Evolutionary conservation across 208 protist species (phyloP), one percentile per base, ranked within the genome.

Genomic region (Leishmania arabica): DNA sequence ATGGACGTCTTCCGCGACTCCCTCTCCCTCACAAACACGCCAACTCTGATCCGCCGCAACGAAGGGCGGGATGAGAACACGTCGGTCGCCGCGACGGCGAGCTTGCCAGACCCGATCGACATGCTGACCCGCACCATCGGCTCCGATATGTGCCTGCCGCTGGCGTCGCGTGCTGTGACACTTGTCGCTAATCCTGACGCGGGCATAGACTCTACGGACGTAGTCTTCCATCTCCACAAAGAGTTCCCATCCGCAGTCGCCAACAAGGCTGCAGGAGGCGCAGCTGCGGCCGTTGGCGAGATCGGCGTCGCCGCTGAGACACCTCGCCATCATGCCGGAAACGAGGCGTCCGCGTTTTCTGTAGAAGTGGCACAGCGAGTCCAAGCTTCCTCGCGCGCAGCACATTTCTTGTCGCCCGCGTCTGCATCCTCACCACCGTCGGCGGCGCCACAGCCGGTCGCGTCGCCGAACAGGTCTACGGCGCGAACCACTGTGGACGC

Each of bases 1-100:
- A 84, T 84, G 68, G 76, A 84, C 71, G 68, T 78, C 15, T 80
- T 84, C 60, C 73, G 73, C 45, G 78, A 82, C 65, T 82, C 82
- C 37, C 27, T 79, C 54, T 78, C 82, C 47, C 69, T 79, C 82
- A 85, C 77, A 5, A 73, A 80, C 77, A 79, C 77, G 3, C 82
- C 77, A 15, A 85, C 77, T 15, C 47, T 84, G 19, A 80, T 72
- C 31, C 81, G 76, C 27, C 65, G 51, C n/a, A 60, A 73, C 53
- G 62, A 73, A 42, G 49, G 68, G 13, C 53, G n/a, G 40, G 75
- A 64, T 21, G 79, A 84, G 69, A 69, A 84, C 69, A 80, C 49
- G 24, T 84, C 81, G n/a, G 69, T 47, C 2, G 64, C 69, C 5
- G 75, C 54, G 34, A 84, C 58, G 24, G 60, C 58, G n/a, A 80